These are phyloP conservation scores for Elaeis guineensis DNA, from an alignment of 176 grass and related monocot genomes.

Conservation along the genomic window DNA sequence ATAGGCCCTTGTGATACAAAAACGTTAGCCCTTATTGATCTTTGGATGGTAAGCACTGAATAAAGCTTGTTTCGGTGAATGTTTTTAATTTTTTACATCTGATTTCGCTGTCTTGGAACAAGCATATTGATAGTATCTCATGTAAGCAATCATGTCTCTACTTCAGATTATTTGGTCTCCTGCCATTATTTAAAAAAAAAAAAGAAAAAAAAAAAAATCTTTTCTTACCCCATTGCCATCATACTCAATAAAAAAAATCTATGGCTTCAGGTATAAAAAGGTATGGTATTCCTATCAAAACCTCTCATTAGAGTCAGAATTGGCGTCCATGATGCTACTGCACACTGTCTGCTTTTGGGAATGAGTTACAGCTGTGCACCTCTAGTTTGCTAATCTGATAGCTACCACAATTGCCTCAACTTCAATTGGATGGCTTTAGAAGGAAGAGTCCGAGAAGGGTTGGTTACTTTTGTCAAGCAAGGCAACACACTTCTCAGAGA, in stretches of 20 bases:
- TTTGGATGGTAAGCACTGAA: neutral
- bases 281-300: too few species aligned
- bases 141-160: neutral
- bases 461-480: neutral
- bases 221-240: neutral
- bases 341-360: too few species aligned
- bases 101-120: neutral
- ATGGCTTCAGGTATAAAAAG: too few species aligned
- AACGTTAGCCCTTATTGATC: neutral
- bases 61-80: neutral
- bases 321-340: too few species aligned
- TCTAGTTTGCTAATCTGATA: too few species aligned
- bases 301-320: too few species aligned
- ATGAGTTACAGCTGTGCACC: too few species aligned
- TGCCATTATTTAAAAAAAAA: too few species aligned
- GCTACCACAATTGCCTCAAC: too few species aligned
- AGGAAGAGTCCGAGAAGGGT: neutral
- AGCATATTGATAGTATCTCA: neutral
- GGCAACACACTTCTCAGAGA: neutral
- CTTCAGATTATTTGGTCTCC: neutral
- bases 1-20: neutral
- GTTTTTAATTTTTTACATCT: neutral
- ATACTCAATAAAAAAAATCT: too few species aligned
- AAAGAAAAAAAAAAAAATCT: too few species aligned
- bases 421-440: too few species aligned